These are phyloP conservation scores for Polysphondylium violaceum DNA, from an alignment of 78 protist species.

Conservation along the genomic window DNA sequence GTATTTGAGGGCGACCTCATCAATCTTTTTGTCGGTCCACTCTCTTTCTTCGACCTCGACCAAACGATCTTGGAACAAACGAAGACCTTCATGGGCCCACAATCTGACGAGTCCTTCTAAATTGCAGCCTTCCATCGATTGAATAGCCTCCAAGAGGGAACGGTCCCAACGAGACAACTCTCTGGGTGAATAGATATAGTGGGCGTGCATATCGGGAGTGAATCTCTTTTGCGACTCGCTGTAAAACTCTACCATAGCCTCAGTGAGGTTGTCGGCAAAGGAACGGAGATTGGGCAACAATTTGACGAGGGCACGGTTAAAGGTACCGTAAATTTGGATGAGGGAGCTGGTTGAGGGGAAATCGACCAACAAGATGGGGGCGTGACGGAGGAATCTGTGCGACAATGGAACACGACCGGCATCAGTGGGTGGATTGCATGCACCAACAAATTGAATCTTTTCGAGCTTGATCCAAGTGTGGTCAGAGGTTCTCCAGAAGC, in stretches of 20 bases:
- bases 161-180: constrained; percentile 98
- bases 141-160: constrained; percentile 91
- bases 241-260: constrained; percentile 97
- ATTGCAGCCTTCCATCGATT: constrained; percentile 76
- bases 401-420: constrained; percentile 97
- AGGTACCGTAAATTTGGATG: constrained; percentile 97
- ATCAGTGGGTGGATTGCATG: constrained; percentile 99
- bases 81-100: constrained; percentile 97
- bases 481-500: constrained; percentile 94
- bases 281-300: constrained; percentile 84
- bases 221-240: constrained; percentile 86
- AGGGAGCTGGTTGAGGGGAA: constrained; percentile 96
- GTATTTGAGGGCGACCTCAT: constrained; percentile 73
- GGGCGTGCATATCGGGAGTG: constrained; percentile 96
- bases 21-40: constrained; percentile 91
- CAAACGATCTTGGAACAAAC: constrained; percentile 98
- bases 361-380: constrained; percentile 97
- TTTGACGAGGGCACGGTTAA: constrained; percentile 94
- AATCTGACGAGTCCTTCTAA: constrained; percentile 92
- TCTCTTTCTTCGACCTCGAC: constrained; percentile 88
- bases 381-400: constrained; percentile 93
- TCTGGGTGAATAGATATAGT: constrained; percentile 98
- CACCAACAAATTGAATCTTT: constrained; percentile 95
- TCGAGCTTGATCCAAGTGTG: constrained; percentile 92
- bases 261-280: constrained; percentile 89